phyloP scores from a whole-genome alignment of 768 basidiomycete genomes.

The Coprinopsis marcescibilis region DNA sequence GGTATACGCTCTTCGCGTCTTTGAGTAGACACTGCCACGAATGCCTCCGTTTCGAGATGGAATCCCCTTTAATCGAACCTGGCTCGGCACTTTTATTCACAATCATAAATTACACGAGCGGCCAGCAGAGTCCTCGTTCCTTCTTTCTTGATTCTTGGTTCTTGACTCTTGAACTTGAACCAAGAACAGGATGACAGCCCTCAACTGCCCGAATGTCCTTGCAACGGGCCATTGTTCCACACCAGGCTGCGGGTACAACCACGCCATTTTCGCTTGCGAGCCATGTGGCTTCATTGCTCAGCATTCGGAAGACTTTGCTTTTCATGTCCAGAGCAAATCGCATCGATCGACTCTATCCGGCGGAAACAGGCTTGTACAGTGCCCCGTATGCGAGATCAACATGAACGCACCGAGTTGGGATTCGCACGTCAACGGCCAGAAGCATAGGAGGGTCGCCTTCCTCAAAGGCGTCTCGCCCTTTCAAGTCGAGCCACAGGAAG shows the following conservation, averaged over 20 bases:
- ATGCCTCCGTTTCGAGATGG: no score
- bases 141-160: no score
- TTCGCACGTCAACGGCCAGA: slow-evolving; percentile 1
- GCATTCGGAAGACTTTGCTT: slow-evolving; percentile 15
- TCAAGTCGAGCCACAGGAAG: slow-evolving; percentile 17
- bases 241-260: slow-evolving; percentile 24
- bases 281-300: slow-evolving; percentile 31
- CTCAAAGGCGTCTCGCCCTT: background rate
- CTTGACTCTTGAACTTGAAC: no score
- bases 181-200: no score
- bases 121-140: no score
- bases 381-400: slow-evolving; percentile 27
- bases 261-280: slow-evolving; percentile 34
- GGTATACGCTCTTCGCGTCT: no score
- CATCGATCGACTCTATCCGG: slow-evolving; percentile 25
- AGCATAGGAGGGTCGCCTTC: slow-evolving; percentile 3
- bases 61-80: no score
- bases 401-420: slow-evolving; percentile 17
- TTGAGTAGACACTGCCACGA: no score
- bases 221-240: slow-evolving; percentile 29
- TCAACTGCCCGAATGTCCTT: slow-evolving; percentile 33
- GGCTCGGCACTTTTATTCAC: no score
- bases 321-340: slow-evolving; percentile 20
- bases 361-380: slow-evolving; percentile 16
- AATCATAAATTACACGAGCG: no score